These are phyloP conservation scores for Boeremia exigua DNA, from an alignment of 2,329 filamentous ascomycete genomes.

Conservation along the genomic window DNA sequence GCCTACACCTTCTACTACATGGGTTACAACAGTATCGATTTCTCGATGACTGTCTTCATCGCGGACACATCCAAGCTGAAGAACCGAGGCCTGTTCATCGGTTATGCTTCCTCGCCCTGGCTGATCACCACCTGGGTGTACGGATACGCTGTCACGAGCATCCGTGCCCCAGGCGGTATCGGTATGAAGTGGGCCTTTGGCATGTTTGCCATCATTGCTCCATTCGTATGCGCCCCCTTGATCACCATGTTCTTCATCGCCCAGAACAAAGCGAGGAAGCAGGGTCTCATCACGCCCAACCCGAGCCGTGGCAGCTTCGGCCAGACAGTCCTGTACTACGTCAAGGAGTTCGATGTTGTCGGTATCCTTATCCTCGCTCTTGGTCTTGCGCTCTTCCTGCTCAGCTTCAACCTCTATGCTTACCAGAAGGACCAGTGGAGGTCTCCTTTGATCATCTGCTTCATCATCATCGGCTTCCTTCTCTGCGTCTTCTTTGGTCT, in stretches of 20 bases:
- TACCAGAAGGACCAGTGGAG: conserved; percentile 43
- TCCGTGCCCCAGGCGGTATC: conserved; percentile 55
- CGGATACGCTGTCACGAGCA: conserved; percentile 36
- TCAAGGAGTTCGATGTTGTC: conserved; percentile 67
- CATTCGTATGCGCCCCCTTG: conserved; percentile 66
- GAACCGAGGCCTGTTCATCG: conserved; percentile 67
- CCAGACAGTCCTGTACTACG: conserved; percentile 61
- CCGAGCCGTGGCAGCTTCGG: conserved; percentile 55
- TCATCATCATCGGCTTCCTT: conserved; percentile 49
- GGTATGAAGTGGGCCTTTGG: conserved; percentile 73
- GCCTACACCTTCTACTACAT: conserved; percentile 72
- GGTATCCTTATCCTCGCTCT: conserved; percentile 67
- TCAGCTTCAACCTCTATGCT: conserved; percentile 67
- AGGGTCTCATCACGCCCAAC: conserved; percentile 57
- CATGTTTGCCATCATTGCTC: conserved; percentile 69
- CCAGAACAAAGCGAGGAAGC: conserved; percentile 64
- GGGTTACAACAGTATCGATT: conserved; percentile 65
- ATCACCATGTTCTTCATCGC: conserved; percentile 63
- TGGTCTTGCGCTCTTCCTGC: conserved; percentile 69
- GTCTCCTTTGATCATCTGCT: conserved; percentile 50
- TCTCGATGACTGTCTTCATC: conserved; percentile 69
- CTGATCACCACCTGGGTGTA: conserved; percentile 43
- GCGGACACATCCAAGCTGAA: conserved; percentile 71
- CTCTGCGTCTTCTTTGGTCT: conserved; percentile 47
- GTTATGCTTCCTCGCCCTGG: conserved; percentile 48